Conservation (phyloP, 139 green algal genomes). For the Chlorella sp. region DNA sequence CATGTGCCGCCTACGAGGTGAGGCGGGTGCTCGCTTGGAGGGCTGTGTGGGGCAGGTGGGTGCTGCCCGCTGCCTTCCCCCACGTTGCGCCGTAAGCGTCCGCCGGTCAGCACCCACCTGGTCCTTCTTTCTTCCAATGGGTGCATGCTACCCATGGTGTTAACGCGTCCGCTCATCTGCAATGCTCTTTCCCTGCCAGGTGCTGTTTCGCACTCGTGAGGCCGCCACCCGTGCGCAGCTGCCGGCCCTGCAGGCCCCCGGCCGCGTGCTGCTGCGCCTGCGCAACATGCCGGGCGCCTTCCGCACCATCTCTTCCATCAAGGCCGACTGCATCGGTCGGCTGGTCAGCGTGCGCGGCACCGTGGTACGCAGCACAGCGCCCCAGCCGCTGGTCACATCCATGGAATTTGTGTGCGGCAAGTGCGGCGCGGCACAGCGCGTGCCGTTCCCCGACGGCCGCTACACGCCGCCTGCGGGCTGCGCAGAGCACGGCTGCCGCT, state of each 20-base stretch:
- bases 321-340: constrained; percentile 54
- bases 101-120: no score
- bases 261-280: constrained; percentile 57
- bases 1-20: constrained; percentile 64
- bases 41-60: background rate
- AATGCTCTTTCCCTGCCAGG: background rate
- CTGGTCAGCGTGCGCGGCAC: constrained; percentile 85
- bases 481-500: constrained; percentile 70
- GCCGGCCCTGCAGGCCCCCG: constrained; percentile 11
- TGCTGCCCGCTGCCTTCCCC: background rate
- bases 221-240: background rate
- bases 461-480: constrained; percentile 72
- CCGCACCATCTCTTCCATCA: constrained; percentile 53
- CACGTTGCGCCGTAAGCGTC: background rate
- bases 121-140: no score
- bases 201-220: constrained; percentile 36
- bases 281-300: constrained; percentile 44
- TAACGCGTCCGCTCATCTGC: background rate
- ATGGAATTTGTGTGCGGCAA: constrained; percentile 87
- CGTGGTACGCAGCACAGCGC: constrained; percentile 73
- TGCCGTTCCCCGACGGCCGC: constrained; percentile 69
- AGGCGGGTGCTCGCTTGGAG: constrained; percentile 9
- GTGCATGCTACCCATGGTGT: background rate
- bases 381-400: constrained; percentile 68
- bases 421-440: constrained; percentile 56